phyloP scores from a whole-genome alignment of 495 filamentous ascomycete species.

The Penicillium herquei region DNA sequence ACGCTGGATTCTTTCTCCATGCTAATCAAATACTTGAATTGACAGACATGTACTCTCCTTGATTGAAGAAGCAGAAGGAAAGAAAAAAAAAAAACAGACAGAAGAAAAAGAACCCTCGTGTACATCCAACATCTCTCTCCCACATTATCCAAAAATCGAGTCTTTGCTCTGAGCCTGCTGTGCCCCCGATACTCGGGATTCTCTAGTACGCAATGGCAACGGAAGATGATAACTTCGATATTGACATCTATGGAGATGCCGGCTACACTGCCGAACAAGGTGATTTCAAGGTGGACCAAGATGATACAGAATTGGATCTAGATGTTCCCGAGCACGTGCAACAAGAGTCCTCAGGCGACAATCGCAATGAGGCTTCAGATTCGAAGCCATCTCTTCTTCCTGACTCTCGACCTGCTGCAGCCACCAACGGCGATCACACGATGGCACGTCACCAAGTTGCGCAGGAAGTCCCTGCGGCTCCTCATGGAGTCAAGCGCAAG shows the following conservation, averaged over 20 bases:
- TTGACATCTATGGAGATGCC: constrained; percentile 94
- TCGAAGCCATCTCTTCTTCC: background rate
- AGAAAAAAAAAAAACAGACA: constrained; percentile 24
- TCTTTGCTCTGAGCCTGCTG: constrained; percentile 14
- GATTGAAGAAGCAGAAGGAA: constrained; percentile 29
- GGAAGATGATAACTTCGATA: constrained; percentile 93
- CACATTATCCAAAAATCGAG: constrained; percentile 27
- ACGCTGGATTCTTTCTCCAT: constrained; percentile 23
- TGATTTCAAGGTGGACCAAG: constrained; percentile 52
- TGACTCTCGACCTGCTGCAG: background rate
- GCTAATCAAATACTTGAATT: constrained; percentile 40
- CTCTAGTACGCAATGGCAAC: constrained; percentile 61
- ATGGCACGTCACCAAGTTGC: constrained; percentile 16
- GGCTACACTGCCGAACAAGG: constrained; percentile 47
- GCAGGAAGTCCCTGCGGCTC: constrained; percentile 24
- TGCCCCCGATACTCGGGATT: constrained; percentile 4
- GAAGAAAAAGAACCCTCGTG: constrained; percentile 32
- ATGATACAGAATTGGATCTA: constrained; percentile 43
- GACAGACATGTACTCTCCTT: constrained; percentile 49
- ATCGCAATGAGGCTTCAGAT: constrained; percentile 15
- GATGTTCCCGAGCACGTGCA: constrained; percentile 28
- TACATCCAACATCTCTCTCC: constrained; percentile 31
- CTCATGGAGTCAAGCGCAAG: constrained; percentile 76
- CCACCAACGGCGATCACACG: constrained; percentile 20
- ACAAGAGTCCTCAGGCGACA: background rate